phyloP scores from a whole-genome alignment of 1,284 basidiomycete genomes.

The Cryptococcus wingfieldii region DNA sequence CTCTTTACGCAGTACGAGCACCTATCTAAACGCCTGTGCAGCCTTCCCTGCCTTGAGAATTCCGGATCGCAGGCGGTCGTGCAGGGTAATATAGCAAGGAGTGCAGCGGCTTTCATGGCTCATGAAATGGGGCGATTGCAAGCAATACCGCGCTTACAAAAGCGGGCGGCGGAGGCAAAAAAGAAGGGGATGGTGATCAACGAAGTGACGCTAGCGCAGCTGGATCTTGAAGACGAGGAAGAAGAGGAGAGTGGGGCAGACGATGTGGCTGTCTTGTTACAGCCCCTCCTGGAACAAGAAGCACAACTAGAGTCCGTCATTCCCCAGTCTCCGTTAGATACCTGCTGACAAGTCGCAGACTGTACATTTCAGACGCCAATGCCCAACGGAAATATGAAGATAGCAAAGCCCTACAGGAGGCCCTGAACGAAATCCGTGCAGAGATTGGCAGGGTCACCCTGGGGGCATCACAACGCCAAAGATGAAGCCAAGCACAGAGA shows the following conservation, averaged over 20 bases:
- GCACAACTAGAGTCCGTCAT: conserved; percentile 63
- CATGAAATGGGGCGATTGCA: conserved; percentile 56
- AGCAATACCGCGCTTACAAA: conserved; percentile 57
- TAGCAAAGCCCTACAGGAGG: conserved; percentile 67
- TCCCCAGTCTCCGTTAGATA: background rate
- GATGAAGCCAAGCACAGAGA: too few relatives aligned
- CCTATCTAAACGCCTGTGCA: conserved; percentile 75
- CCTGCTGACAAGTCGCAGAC: conserved; percentile 13
- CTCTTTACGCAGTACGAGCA: conserved; percentile 84
- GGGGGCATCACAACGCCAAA: conserved; percentile 1
- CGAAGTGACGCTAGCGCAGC: conserved; percentile 20
- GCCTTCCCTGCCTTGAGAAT: conserved; percentile 58
- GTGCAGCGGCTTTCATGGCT: conserved; percentile 77
- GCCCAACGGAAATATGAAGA: conserved; percentile 85
- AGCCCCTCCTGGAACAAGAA: conserved; percentile 86
- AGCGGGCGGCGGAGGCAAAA: conserved; percentile 28
- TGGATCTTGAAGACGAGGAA: conserved; percentile 13
- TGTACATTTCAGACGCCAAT: conserved; percentile 64
- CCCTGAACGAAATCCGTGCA: conserved; percentile 67
- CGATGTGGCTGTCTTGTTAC: conserved; percentile 64
- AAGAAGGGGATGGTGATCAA: conserved; percentile 25
- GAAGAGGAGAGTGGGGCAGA: conserved; percentile 48
- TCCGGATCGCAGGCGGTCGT: conserved; percentile 76
- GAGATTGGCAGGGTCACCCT: conserved; percentile 67
- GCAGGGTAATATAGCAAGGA: conserved; percentile 71